Percentiles rank a stretch among this genome's conserved stretches.
These are phyloP conservation scores for Colletotrichum sojae DNA, from an alignment of 2,329 filamentous ascomycete species.

Conservation along the genomic window DNA sequence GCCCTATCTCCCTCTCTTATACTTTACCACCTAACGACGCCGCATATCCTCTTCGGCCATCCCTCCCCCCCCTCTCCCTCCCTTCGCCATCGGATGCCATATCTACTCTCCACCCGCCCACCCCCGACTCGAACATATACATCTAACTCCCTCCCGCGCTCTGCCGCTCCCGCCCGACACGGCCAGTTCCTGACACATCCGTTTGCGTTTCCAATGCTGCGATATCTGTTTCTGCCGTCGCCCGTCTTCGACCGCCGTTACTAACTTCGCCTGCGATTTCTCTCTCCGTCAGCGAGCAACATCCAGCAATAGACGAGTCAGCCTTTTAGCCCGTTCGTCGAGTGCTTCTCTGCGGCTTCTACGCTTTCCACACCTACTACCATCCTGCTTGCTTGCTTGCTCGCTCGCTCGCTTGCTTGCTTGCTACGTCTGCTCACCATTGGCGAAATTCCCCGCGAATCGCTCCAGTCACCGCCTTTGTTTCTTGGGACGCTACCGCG, in stretches of 20 bases:
- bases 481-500: slow-evolving; percentile 42
- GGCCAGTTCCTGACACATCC: slow-evolving; percentile 25
- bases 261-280: slow-evolving; percentile 22
- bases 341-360: slow-evolving; percentile 14
- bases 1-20: slow-evolving; percentile 8
- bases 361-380: slow-evolving; percentile 3
- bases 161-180: slow-evolving; percentile 10
- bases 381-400: slow-evolving; percentile 26
- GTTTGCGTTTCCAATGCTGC: slow-evolving; percentile 39
- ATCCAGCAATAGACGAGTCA: slow-evolving; percentile 13
- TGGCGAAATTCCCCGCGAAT: slow-evolving; percentile 41
- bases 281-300: not conserved
- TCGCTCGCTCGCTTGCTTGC: slow-evolving; percentile 15
- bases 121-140: slow-evolving; percentile 29
- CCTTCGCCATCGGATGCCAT: slow-evolving; percentile 24
- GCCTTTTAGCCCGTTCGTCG: slow-evolving; percentile 12
- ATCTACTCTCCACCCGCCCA: slow-evolving; percentile 24
- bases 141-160: slow-evolving; percentile 7
- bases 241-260: slow-evolving; percentile 29
- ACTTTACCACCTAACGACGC: not conserved
- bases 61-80: slow-evolving; percentile 25
- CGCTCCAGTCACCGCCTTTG: slow-evolving; percentile 44
- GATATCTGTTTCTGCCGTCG: slow-evolving; percentile 34
- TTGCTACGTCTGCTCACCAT: not conserved
- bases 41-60: slow-evolving; percentile 6